Evolutionary conservation across 2,329 filamentous ascomycete genomes (phyloP), one percentile per base, ranked within the genome.

Genomic region (Penicillium sp.): DNA sequence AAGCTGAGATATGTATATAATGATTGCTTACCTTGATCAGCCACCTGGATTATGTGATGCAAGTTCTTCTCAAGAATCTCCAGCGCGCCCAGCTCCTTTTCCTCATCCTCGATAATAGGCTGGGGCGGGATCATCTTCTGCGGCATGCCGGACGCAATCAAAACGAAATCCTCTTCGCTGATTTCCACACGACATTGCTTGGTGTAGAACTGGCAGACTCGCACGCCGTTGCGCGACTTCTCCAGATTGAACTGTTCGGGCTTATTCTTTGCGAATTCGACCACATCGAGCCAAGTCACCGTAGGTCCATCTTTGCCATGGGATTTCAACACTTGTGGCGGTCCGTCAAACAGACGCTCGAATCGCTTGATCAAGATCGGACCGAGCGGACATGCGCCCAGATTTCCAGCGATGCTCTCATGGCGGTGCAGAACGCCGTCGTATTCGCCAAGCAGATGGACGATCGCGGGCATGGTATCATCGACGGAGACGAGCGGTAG

Each of bases 351-450:
- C 55, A 93, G 82, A 53, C 89, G 85, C 73, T 96, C 91, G 72
- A 96, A 91, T 42, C 90, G 88, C 75, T 92, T 92, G 67, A 96
- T 85, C 61, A 96, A 78, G 51, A 93, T 90, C 25, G 91, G 90
- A 0, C 89, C 91, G 1, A 92, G 85, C 19, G 93, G 87, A 65
- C 91, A 89, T 55, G 90, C 91, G 66, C 91, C 91, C 27, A 96
- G 82, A 68, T 91, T 93, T 57, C 89, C 88, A 47, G 91, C 92
- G 67, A 96, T 85, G 73, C 89, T 93, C 77, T 96, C 91, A 73
- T 93, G 90, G 55, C 90, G 86, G 68, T 90, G 89, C 52, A 96
- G 80, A 17, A 94, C 90, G 63, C 87, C 91, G 83, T 93, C 90
- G 75, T 96, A 96, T 66, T 92, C 88, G 69, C 83, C 83, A 58